Conservation (phyloP, 495 filamentous ascomycete genomes). For the Aspergillus ellipticus region DNA sequence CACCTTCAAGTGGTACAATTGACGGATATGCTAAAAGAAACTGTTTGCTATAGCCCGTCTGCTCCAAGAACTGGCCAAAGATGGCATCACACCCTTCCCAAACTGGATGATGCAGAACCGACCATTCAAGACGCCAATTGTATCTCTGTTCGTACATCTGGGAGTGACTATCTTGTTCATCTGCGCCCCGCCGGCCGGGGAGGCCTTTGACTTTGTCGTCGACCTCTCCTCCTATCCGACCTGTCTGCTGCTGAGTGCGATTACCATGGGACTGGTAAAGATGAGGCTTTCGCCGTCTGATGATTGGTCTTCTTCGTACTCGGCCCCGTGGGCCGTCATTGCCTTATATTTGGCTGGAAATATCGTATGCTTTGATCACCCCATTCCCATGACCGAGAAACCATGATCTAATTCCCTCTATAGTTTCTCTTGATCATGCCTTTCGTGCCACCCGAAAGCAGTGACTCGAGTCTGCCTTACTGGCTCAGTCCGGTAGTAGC, state of each 20-base stretch:
- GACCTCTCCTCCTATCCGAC: slow-evolving; percentile 57
- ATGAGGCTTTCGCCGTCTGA: not conserved
- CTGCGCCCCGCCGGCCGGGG: slow-evolving; percentile 52
- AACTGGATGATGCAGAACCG: slow-evolving; percentile 56
- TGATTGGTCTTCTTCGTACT: not conserved
- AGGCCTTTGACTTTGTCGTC: slow-evolving; percentile 65
- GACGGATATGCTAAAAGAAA: not conserved
- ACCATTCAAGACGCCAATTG: slow-evolving; percentile 61
- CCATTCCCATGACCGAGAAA: not conserved
- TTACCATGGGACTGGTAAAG: slow-evolving; percentile 1
- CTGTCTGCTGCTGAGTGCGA: not conserved
- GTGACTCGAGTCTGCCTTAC: not conserved
- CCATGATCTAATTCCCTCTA: not conserved
- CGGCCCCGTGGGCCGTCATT: not conserved
- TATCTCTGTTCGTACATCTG: slow-evolving; percentile 57
- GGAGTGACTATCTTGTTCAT: slow-evolving; percentile 61
- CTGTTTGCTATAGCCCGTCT: slow-evolving; percentile 53
- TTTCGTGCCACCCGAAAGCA: not conserved
- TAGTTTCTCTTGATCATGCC: not conserved
- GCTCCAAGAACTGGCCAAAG: slow-evolving; percentile 62
- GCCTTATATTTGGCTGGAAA: not conserved
- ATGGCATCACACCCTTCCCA: slow-evolving; percentile 65
- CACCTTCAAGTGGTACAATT: not conserved
- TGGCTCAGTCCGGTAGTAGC: not conserved
- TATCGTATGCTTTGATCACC: not conserved